Evolutionary conservation across 768 basidiomycete species (phyloP).

Genomic region (Crassisporium funariophilum): DNA sequence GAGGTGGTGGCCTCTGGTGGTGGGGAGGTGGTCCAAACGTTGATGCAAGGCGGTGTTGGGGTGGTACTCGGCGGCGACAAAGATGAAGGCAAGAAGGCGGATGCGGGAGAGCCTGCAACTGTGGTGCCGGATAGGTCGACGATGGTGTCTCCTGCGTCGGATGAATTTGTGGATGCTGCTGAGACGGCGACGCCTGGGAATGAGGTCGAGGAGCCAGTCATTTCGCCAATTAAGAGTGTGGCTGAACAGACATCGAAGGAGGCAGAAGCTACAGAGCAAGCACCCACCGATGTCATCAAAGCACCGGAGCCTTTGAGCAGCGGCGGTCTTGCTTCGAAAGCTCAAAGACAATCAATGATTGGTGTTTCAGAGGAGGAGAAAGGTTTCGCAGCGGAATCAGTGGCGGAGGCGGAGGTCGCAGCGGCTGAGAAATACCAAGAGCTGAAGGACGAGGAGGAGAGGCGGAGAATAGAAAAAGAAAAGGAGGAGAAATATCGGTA

Average conservation of each 20-base stretch:
- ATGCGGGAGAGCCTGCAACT: not conserved
- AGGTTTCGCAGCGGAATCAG: not conserved
- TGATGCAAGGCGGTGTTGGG: not conserved
- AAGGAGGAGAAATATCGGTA: conserved; percentile 25
- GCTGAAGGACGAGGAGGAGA: conserved; percentile 5
- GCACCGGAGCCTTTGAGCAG: too few species aligned
- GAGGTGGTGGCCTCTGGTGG: conserved; percentile 4
- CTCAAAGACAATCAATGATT: too few species aligned
- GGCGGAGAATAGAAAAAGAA: conserved; percentile 11
- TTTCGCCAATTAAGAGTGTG: conserved; percentile 10
- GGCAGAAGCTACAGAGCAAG: not conserved
- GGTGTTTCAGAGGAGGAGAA: too few species aligned
- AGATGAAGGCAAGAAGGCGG: not conserved
- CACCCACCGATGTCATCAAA: too few species aligned
- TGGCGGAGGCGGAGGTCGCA: not conserved
- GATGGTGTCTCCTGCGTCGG: not conserved
- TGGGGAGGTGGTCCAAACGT: conserved; percentile 11
- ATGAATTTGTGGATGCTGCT: conserved; percentile 2
- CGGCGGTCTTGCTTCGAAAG: too few species aligned
- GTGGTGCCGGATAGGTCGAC: not conserved
- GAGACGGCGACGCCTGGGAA: conserved; percentile 4
- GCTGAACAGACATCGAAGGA: conserved; percentile 1
- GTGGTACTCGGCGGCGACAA: not conserved
- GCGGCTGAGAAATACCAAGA: not conserved
- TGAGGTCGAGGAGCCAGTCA: conserved; percentile 8